Evolutionary conservation across 768 basidiomycete genomes (phyloP), one percentile per base, ranked within the genome.

Genomic region (Tylopilus plumbeoviolaceoides): DNA sequence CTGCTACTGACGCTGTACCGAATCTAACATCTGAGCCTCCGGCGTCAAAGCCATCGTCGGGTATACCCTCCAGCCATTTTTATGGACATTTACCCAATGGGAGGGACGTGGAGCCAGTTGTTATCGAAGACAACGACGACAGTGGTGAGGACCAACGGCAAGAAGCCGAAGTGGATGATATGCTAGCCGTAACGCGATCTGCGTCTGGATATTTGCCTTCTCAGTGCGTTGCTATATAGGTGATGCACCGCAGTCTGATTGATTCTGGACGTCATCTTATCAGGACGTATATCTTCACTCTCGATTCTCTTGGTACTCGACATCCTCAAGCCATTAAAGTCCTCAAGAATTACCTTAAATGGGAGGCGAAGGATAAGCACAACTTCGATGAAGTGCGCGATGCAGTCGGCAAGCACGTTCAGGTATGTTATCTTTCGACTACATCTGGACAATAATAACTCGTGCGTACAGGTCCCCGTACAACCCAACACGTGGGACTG

Each of bases 401-500:
- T 7, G 71, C 80, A 30, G 55, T 71, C 17, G 79, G 80, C 33
- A 78, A 77, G 60, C 69, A 73, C 56, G 85, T 79, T 21, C 69
- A 73, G 47, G 89, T 87, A 59, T 36, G 75, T 69, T 12, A 2
- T 55, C 28, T 27, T 46, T 38, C 25, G 36, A 44, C 35, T 17
- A 21, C 54, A 33, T 42, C 14, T 23, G 43, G n/a, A 43, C 2
- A 30, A 43, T 27, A 21, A 20, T 40, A 35, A 42, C 31, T 51
- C 20, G 66, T 21, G 15, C 28, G 35, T 39, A 5, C 58, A 95
- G 91, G 91, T 94, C 4, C 95, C 95, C 4, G 73, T 75, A 21
- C 97, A 99, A 64, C 82, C 83, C 15, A 98, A 98, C 64, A 90
- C 76, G 57, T 90, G 85, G 63, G 95, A 98, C 67, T 99, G 97